Percentiles rank a stretch among this genome's conserved stretches.
These are phyloP conservation scores for Sordaria brevicollis DNA, from an alignment of 495 filamentous ascomycete species.

Conservation along the genomic window DNA sequence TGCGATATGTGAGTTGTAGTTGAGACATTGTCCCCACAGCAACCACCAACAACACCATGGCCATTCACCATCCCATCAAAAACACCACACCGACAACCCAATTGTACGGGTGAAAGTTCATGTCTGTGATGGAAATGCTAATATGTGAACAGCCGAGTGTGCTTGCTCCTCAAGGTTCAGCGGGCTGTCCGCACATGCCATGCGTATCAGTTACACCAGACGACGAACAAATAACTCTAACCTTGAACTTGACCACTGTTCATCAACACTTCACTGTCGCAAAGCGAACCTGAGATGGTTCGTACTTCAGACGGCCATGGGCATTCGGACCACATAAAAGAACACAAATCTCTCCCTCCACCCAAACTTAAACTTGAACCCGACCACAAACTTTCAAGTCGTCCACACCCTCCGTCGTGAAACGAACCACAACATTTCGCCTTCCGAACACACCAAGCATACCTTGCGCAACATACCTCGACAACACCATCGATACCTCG, in stretches of 20 bases:
- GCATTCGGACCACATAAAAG: not conserved
- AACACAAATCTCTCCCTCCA: not conserved
- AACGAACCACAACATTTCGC: not conserved
- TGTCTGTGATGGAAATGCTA: not conserved
- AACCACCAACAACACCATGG: not conserved
- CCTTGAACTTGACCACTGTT: not conserved
- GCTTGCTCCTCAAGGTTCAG: not conserved
- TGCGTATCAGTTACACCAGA: not conserved
- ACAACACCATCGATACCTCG: not conserved
- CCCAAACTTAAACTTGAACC: not conserved
- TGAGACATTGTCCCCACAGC: not conserved
- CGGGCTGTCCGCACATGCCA: not conserved
- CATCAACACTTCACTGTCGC: not conserved
- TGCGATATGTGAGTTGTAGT: not conserved
- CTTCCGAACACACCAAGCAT: not conserved
- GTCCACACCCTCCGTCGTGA: not conserved
- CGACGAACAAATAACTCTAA: not conserved
- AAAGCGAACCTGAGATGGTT: not conserved
- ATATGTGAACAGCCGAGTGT: not conserved
- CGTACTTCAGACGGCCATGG: not conserved
- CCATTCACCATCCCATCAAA: not conserved
- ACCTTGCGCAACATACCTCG: not conserved
- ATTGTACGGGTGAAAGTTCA: not conserved
- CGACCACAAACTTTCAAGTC: not conserved
- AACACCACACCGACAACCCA: not conserved